Percentiles rank a stretch among this genome's conserved stretches.
Evolutionary conservation across 129 eudicot genomes (phyloP).

Genomic region (Gnaphalium uliginosum): DNA sequence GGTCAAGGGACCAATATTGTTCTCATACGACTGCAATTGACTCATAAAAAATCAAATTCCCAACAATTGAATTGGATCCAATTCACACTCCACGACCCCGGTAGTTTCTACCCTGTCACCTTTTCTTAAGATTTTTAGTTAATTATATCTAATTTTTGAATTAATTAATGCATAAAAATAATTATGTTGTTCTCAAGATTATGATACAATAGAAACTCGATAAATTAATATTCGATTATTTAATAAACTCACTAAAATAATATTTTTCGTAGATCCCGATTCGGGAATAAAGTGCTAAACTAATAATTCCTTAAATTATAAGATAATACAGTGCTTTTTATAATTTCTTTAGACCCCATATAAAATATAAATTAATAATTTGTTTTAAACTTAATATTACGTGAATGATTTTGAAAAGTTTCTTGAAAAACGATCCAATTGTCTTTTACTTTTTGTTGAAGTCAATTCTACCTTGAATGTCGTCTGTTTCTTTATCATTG

Average conservation of each 20-base stretch:
- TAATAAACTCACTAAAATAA: slow-evolving; percentile 42
- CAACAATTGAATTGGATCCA: background rate
- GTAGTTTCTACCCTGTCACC: background rate
- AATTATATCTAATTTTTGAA: too few relatives aligned
- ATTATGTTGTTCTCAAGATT: too few relatives aligned
- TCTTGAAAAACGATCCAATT: too few relatives aligned
- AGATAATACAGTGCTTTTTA: too few relatives aligned
- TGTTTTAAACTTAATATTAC: too few relatives aligned
- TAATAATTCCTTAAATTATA: slow-evolving; percentile 22
- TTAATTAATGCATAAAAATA: too few relatives aligned
- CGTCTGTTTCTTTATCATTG: too few relatives aligned
- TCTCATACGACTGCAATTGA: slow-evolving; percentile 25
- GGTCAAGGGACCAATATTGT: slow-evolving; percentile 12
- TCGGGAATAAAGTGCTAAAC: slow-evolving; percentile 37
- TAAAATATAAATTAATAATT: too few relatives aligned
- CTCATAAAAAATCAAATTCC: background rate
- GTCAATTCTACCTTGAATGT: too few relatives aligned
- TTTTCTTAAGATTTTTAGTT: background rate
- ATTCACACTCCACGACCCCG: slow-evolving; percentile 15
- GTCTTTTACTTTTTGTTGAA: too few relatives aligned
- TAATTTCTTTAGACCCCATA: too few relatives aligned
- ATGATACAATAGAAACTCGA: slow-evolving; percentile 28
- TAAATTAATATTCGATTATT: slow-evolving; percentile 39
- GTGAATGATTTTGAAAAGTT: too few relatives aligned
- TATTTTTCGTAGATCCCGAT: slow-evolving; percentile 34